Evolutionary conservation across 768 basidiomycete genomes (phyloP).

Genomic region (Termitomyces sp.): DNA sequence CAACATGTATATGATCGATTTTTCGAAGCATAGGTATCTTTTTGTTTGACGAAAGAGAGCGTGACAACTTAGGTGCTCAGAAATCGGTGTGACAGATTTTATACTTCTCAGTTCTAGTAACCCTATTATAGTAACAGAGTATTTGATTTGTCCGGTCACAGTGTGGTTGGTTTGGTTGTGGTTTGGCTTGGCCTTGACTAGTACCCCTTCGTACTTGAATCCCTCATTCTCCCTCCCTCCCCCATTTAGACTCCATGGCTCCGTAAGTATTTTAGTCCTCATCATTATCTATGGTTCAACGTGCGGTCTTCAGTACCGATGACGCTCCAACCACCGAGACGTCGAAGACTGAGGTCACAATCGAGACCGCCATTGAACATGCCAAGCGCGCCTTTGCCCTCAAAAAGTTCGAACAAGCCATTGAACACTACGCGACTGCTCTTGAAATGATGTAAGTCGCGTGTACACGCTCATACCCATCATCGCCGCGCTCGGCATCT

Average conservation of each 20-base stretch:
- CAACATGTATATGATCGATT: too few species aligned
- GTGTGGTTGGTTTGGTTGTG: too few species aligned
- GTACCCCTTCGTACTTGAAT: neutral
- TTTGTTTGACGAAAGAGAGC: too few species aligned
- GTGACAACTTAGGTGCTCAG: too few species aligned
- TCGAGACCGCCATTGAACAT: conserved; percentile 64
- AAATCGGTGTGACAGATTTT: too few species aligned
- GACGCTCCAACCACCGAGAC: conserved; percentile 11
- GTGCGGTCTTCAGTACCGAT: conserved; percentile 1
- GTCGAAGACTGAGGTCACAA: conserved; percentile 23
- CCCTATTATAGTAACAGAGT: too few species aligned
- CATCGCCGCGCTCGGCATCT: conserved; percentile 1
- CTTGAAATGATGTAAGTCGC: conserved; percentile 76
- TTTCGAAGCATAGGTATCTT: too few species aligned
- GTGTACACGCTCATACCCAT: conserved; percentile 12
- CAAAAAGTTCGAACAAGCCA: conserved; percentile 79
- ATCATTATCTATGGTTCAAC: neutral
- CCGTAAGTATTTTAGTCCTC: conserved; percentile 1
- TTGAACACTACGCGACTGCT: conserved; percentile 78
- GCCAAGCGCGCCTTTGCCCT: conserved; percentile 88
- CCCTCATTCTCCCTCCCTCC: neutral
- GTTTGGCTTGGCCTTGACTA: neutral
- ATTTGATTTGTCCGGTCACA: conserved; percentile 2
- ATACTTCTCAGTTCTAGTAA: too few species aligned
- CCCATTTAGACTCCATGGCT: conserved; percentile 2